Base-by-base conservation (phyloP, 441 rosid species). In the Erysimum cheiri region DNA sequence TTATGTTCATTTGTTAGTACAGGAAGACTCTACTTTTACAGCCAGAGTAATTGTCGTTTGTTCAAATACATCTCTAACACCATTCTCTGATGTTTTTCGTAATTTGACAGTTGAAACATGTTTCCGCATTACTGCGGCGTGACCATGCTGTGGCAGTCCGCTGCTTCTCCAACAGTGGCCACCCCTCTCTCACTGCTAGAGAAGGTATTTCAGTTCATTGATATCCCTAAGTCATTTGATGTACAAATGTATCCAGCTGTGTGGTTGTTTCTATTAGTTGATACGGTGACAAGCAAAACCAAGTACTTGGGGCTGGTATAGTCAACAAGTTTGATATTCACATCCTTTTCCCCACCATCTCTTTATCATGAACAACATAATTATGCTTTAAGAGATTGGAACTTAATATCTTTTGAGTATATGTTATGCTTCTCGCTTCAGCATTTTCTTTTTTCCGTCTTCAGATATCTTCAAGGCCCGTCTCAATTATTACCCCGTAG, bases 71-170 rank as follows among this genome's bases (percentile, higher is more conserved):
- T n/a, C n/a, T n/a, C n/a, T n/a, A n/a, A n/a, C n/a, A n/a, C n/a
- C n/a, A n/a, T n/a, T n/a, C n/a, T n/a, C n/a, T n/a, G n/a, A n/a
- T n/a, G n/a, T n/a, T n/a, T n/a, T n/a, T n/a, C n/a, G n/a, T 73
- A 7, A 44, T 72, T 74, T 57, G 49, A 52, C 93, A 92, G 98
- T 56, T 92, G 73, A 78, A 80, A 76, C 78, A 73, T 80, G 87
- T 77, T 71, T 69, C 92, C 12, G 62, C 63, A 36, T 60, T 87
- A 47, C 76, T 85, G 49, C 75, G 83, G 67, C 84, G 79, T 36
- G 88, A 88, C 44, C 85, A 67, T 76, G 84, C 85, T 9, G 35
- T 75, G 67, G 73, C 80, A 64, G 83, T 74, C 57, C 87, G 89
- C 4, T 83, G 89, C 78, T 83, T 87, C 77, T 81, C 96, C 40